These are phyloP conservation scores for Plasmodium fragile DNA, from an alignment of 169 alveolate genomes.

Conservation along the genomic window DNA sequence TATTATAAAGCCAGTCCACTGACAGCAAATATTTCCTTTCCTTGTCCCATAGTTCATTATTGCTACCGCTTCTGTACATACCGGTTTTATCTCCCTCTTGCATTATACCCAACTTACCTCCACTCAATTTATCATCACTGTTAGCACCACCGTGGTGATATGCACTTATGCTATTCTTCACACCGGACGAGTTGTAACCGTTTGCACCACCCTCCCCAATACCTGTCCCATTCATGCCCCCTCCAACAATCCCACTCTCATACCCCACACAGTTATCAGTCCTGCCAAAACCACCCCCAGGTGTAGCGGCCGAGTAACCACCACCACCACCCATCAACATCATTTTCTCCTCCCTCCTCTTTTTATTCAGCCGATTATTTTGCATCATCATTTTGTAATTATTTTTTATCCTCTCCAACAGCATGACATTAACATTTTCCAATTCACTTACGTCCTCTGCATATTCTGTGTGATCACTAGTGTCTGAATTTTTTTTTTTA, in stretches of 20 bases:
- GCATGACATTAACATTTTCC: constrained; percentile 57
- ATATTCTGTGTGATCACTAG: background rate
- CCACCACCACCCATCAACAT: background rate
- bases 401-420: constrained; percentile 41
- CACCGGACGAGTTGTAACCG: background rate
- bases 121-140: background rate
- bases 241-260: background rate
- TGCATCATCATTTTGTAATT: constrained; percentile 39
- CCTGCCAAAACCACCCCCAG: background rate
- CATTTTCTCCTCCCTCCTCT: constrained; percentile 12
- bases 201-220: background rate
- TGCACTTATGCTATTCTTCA: background rate
- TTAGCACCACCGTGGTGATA: background rate
- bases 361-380: constrained; percentile 25
- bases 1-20: constrained; percentile 18
- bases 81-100: background rate
- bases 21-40: constrained; percentile 39
- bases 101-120: background rate
- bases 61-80: background rate
- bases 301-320: background rate
- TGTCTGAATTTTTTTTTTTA: background rate
- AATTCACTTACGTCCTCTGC: constrained; percentile 20
- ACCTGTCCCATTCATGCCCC: background rate
- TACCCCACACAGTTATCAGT: background rate
- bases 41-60: constrained; percentile 7